A percentile compares a stretch with the other conserved stretches of the same genome.
Evolutionary conservation across 225 moss, liverwort and hornwort species (phyloP).

Genomic region (Physcomitrellopsis africana): DNA sequence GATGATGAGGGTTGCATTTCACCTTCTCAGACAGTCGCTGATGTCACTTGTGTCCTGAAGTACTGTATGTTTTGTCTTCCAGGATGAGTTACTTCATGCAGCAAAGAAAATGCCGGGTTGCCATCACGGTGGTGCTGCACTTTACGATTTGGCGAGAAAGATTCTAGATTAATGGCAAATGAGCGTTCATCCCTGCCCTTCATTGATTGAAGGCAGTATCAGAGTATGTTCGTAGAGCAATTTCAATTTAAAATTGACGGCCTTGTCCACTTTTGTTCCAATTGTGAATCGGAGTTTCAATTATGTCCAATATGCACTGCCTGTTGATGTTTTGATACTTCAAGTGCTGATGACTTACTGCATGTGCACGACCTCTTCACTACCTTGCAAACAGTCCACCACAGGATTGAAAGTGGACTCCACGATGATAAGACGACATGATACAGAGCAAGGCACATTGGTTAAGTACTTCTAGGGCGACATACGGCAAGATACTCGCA

Average conservation of each 20-base stretch:
- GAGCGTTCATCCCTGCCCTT: conserved; percentile 7
- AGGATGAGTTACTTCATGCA: conserved; percentile 59
- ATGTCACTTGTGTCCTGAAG: conserved; percentile 7
- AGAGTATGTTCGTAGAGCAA: too few species aligned
- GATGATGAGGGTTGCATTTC: not conserved
- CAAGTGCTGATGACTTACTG: too few species aligned
- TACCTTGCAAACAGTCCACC: too few species aligned
- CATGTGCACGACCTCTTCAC: too few species aligned
- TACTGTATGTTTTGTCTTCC: not conserved
- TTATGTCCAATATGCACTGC: not conserved
- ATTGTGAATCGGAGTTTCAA: conserved; percentile 1
- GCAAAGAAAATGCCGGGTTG: conserved; percentile 91
- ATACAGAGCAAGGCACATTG: too few species aligned
- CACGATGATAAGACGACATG: too few species aligned
- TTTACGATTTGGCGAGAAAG: conserved; percentile 73
- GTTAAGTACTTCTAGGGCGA: too few species aligned
- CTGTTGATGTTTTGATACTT: too few species aligned
- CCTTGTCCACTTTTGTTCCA: conserved; percentile 1
- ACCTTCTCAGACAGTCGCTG: not conserved
- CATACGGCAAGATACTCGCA: too few species aligned
- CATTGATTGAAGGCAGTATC: too few species aligned
- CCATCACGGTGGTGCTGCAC: conserved; percentile 87
- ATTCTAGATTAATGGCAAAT: conserved; percentile 30
- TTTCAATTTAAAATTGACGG: too few species aligned
- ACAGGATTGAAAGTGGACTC: too few species aligned